Percentiles rank a stretch among this genome's conserved stretches.
These are phyloP conservation scores for Tolypocladium nubicola DNA, from an alignment of 2,329 filamentous ascomycete species.

Conservation along the genomic window DNA sequence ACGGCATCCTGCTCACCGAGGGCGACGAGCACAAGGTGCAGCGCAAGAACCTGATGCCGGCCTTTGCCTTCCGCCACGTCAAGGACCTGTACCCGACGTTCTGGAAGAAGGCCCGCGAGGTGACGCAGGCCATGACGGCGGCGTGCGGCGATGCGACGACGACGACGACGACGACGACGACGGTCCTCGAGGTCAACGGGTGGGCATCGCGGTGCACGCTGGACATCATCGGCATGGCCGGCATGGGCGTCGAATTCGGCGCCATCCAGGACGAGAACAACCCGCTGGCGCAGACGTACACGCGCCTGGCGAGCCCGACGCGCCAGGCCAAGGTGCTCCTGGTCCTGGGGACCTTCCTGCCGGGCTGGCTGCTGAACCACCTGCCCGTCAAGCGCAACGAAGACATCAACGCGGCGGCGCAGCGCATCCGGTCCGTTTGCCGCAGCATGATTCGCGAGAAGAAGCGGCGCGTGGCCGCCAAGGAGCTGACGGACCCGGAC, in stretches of 20 bases:
- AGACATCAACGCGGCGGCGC: conserved; percentile 45
- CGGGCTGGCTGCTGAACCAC: conserved; percentile 45
- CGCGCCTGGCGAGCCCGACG: conserved; percentile 41
- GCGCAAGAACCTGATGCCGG: conserved; percentile 68
- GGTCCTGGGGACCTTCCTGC: conserved; percentile 51
- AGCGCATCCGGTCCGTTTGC: conserved; percentile 54
- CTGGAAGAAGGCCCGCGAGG: conserved; percentile 65
- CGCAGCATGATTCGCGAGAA: conserved; percentile 61
- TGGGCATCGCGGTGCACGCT: conserved; percentile 62
- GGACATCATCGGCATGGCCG: conserved; percentile 66
- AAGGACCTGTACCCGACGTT: conserved; percentile 79
- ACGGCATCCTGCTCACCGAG: conserved; percentile 69
- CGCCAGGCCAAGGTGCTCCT: conserved; percentile 42
- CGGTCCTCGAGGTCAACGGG: conserved; percentile 42
- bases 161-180: conserved; percentile 5
- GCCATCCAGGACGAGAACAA: conserved; percentile 51
- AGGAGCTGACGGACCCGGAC: conserved; percentile 48
- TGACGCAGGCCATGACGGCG: conserved; percentile 49
- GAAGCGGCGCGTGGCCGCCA: conserved; percentile 39
- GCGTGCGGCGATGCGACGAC: conserved; percentile 11
- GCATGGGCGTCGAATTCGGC: conserved; percentile 61
- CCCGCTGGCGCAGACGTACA: conserved; percentile 47
- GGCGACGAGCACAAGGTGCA: conserved; percentile 84
- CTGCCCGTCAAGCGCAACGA: conserved; percentile 64
- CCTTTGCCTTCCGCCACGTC: conserved; percentile 77